A percentile compares a stretch with the other conserved stretches of the same genome.
These are phyloP conservation scores for Benincasa hispida DNA, from an alignment of 306 rosid species.

Conservation along the genomic window DNA sequence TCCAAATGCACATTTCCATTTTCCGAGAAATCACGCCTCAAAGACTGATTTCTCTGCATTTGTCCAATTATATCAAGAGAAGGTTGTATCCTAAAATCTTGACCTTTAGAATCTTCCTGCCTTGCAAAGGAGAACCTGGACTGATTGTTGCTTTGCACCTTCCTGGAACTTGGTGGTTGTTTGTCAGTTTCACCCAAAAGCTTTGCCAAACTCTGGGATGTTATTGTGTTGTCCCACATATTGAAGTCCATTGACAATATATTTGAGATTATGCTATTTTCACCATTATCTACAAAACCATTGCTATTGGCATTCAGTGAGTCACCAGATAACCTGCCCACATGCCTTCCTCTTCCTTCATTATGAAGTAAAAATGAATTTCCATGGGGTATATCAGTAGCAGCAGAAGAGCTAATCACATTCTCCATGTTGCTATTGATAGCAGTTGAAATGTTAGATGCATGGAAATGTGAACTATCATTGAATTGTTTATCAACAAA, in stretches of 20 bases:
- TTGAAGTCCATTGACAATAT: conserved; percentile 71
- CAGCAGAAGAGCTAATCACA: conserved; percentile 28
- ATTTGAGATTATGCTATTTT: conserved; percentile 82
- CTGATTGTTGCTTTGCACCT: conserved; percentile 57
- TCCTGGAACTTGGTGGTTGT: conserved; percentile 56
- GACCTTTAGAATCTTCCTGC: conserved; percentile 53
- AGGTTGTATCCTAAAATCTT: conserved; percentile 33
- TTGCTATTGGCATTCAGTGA: conserved; percentile 25
- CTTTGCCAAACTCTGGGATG: conserved; percentile 52
- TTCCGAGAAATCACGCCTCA: conserved; percentile 35
- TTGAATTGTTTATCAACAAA: conserved; percentile 23
- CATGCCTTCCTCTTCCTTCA: conserved; percentile 28
- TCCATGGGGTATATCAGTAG: conserved; percentile 22
- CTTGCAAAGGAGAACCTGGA: conserved; percentile 89
- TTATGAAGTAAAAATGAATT: conserved; percentile 29
- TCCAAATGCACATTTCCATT: conserved; percentile 34
- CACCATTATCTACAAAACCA: conserved; percentile 54
- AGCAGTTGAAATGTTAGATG: conserved; percentile 22
- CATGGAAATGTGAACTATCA: conserved; percentile 25
- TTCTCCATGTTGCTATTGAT: conserved; percentile 41
- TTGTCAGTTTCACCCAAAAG: conserved; percentile 45
- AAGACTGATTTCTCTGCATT: conserved; percentile 29
- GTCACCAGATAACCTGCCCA: conserved; percentile 33
- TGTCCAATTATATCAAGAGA: conserved; percentile 31
- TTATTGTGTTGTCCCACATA: conserved; percentile 52